Evolutionary conservation across 2,329 filamentous ascomycete species (phyloP).

Genomic region (Chaetothyriales sp.): DNA sequence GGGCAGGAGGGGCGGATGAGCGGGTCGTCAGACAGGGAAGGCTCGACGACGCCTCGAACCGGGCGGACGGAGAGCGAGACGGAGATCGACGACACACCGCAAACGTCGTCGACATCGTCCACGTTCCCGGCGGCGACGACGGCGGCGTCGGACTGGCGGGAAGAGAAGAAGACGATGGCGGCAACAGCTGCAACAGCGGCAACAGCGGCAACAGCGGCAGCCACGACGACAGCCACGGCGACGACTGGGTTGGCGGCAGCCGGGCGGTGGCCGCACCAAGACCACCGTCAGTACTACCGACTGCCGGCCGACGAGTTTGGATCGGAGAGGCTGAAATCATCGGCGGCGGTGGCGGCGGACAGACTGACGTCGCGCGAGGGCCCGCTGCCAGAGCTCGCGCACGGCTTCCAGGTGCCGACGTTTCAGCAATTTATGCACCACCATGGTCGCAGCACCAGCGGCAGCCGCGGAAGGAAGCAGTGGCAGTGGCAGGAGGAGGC

Average conservation of each 20-base stretch:
- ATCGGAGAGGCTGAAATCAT: slow-evolving; percentile 12
- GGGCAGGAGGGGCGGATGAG: slow-evolving; percentile 9
- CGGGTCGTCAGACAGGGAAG: background rate
- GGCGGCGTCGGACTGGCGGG: background rate
- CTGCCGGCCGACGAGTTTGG: slow-evolving; percentile 11
- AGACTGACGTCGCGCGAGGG: slow-evolving; percentile 10
- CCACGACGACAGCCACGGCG: background rate
- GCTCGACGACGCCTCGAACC: background rate
- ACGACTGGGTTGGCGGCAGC: background rate
- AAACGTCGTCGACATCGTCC: slow-evolving; percentile 11
- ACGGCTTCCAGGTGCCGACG: background rate
- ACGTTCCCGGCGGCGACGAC: slow-evolving; percentile 6
- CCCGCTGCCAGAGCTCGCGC: background rate
- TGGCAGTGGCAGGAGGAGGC: background rate
- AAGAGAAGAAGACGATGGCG: background rate
- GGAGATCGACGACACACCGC: background rate
- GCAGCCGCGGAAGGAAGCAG: too few relatives aligned
- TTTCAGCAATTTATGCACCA: background rate
- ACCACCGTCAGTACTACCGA: slow-evolving; percentile 12
- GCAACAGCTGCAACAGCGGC: background rate
- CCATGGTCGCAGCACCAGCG: background rate
- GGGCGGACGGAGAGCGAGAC: background rate
- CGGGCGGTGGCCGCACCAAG: background rate
- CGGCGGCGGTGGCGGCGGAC: slow-evolving; percentile 3
- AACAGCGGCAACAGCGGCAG: background rate